These are phyloP conservation scores for Saccharomyces uvarum DNA, from an alignment of 1,139 yeast species.

Conservation along the genomic window DNA sequence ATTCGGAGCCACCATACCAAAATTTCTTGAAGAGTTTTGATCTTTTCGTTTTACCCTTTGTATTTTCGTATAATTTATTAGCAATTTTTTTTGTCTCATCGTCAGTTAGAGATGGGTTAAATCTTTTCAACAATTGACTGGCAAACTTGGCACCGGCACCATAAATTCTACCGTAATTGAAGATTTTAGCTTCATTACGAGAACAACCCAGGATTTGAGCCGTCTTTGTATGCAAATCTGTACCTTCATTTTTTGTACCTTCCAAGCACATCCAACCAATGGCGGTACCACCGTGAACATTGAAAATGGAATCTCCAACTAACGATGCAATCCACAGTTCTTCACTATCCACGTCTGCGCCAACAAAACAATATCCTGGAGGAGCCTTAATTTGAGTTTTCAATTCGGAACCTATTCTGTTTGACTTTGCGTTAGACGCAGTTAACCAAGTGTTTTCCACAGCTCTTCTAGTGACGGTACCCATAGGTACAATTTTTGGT, in stretches of 20 bases:
- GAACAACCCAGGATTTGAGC: constrained; percentile 84
- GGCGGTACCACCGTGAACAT: constrained; percentile 91
- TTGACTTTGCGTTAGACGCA: constrained; percentile 84
- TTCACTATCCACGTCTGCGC: constrained; percentile 98
- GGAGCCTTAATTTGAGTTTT: constrained; percentile 87
- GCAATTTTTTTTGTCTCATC: constrained; percentile 65
- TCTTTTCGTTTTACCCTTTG: constrained; percentile 58
- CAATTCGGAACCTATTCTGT: constrained; percentile 85
- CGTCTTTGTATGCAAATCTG: constrained; percentile 92
- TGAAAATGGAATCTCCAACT: constrained; percentile 84
- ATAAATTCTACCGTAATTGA: constrained; percentile 93
- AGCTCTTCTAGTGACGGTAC: constrained; percentile 92
- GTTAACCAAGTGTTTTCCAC: constrained; percentile 97
- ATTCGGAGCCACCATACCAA: constrained; percentile 94
- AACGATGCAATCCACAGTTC: constrained; percentile 97
- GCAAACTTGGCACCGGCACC: constrained; percentile 97
- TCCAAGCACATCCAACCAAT: constrained; percentile 99
- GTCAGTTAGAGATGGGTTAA: constrained; percentile 65
- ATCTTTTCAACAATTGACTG: constrained; percentile 67
- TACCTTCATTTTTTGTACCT: constrained; percentile 83
- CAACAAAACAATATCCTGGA: constrained; percentile 81
- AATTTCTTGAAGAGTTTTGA: constrained; percentile 35
- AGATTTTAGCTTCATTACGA: constrained; percentile 86
- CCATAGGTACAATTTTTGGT: constrained; percentile 86
- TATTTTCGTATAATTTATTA: constrained; percentile 58